Conservation (phyloP, 192 early-diverging fungal genomes). For the Coemansia sp. region DNA sequence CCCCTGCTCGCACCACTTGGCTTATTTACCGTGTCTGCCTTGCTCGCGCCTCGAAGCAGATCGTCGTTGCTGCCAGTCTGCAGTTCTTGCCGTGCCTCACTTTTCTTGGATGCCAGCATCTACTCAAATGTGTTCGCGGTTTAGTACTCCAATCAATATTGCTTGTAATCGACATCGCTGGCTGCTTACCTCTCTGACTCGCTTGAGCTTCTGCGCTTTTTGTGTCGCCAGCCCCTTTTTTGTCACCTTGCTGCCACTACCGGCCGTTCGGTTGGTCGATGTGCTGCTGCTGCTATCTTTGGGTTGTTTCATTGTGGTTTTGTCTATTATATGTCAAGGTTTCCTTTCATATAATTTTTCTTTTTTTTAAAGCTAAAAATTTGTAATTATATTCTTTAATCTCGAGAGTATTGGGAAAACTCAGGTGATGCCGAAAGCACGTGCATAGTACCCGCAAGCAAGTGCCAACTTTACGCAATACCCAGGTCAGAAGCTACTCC, state of each 20-base stretch:
- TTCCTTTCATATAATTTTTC: not conserved
- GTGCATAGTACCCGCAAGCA: not conserved
- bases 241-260: not conserved
- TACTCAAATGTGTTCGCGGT: not conserved
- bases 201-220: conserved; percentile 19
- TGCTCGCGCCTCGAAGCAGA: not conserved
- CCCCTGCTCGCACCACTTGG: not conserved
- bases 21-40: not conserved
- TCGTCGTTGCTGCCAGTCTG: not conserved
- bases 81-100: not conserved
- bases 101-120: conserved; percentile 5
- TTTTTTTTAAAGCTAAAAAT: not conserved
- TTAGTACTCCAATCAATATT: not conserved
- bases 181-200: conserved; percentile 29
- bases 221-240: not conserved
- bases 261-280: not conserved
- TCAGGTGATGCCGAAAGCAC: not conserved
- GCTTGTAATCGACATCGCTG: not conserved
- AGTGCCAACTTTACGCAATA: not conserved
- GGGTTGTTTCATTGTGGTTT: not conserved
- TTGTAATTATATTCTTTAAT: not conserved
- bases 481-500: not conserved
- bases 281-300: not conserved
- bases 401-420: not conserved
- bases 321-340: not conserved